Evolutionary conservation across 352 stramenopile species (phyloP).

Genomic region (Phytophthora syringae): DNA sequence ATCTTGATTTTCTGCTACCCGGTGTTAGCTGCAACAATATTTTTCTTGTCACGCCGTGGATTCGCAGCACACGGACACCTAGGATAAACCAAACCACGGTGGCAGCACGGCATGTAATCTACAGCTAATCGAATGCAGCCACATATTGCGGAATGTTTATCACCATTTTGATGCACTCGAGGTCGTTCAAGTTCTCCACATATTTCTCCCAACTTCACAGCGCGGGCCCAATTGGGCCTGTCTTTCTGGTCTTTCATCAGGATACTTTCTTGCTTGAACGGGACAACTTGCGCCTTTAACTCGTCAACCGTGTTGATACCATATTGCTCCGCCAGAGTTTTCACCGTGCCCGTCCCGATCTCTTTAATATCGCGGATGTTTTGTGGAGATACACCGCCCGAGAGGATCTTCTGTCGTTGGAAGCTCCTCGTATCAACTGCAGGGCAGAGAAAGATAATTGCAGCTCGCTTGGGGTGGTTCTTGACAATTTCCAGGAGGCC

Average conservation of each 20-base stretch:
- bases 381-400: background rate
- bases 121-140: background rate
- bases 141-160: background rate
- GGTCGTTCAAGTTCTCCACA: background rate
- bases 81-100: too few relatives aligned
- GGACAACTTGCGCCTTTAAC: background rate
- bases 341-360: background rate
- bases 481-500: background rate
- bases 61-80: too few relatives aligned
- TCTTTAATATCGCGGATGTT: background rate
- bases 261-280: background rate
- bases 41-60: too few relatives aligned
- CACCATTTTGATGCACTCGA: background rate
- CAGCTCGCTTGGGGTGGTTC: background rate
- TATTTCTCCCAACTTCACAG: background rate
- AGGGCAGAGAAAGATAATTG: background rate
- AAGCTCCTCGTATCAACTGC: background rate
- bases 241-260: background rate
- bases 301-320: background rate
- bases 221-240: background rate
- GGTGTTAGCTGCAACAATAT: too few relatives aligned
- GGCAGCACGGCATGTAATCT: too few relatives aligned
- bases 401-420: background rate
- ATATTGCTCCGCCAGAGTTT: background rate
- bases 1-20: too few relatives aligned